These are phyloP conservation scores for Lasiodiplodia sp. DNA, from an alignment of 2,329 filamentous ascomycete genomes.

Conservation along the genomic window DNA sequence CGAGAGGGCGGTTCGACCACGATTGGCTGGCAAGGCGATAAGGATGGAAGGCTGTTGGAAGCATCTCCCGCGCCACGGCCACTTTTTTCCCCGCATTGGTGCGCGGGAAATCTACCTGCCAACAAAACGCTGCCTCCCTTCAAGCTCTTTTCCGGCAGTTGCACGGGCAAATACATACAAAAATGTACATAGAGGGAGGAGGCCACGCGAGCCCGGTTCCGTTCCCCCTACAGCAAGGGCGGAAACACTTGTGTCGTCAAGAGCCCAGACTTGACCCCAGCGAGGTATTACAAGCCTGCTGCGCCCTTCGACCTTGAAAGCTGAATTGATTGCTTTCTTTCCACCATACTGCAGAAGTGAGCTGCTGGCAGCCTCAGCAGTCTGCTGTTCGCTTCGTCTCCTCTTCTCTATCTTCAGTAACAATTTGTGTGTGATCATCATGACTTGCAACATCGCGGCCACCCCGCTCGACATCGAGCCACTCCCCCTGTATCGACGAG, in stretches of 20 bases:
- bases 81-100: conserved; percentile 23
- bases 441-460: conserved; percentile 40
- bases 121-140: background rate
- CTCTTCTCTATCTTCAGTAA: background rate
- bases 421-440: conserved; percentile 25
- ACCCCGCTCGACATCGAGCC: conserved; percentile 39
- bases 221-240: conserved; percentile 4
- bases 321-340: conserved; percentile 16
- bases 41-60: background rate
- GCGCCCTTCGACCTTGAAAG: conserved; percentile 4
- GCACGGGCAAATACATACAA: background rate
- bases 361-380: conserved; percentile 20
- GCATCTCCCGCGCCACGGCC: conserved; percentile 17
- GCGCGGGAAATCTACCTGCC: background rate
- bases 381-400: conserved; percentile 3
- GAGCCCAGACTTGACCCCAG: conserved; percentile 12
- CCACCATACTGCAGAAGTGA: conserved; percentile 3
- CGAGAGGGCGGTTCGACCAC: background rate
- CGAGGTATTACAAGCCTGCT: conserved; percentile 30
- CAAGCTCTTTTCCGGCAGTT: background rate
- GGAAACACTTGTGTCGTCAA: conserved; percentile 3
- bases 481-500: conserved; percentile 47
- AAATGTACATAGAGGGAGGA: background rate
- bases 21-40: conserved; percentile 8
- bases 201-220: background rate